Base-by-base conservation (phyloP, 2,329 filamentous ascomycete species). In the Leptographium radiaticola region DNA sequence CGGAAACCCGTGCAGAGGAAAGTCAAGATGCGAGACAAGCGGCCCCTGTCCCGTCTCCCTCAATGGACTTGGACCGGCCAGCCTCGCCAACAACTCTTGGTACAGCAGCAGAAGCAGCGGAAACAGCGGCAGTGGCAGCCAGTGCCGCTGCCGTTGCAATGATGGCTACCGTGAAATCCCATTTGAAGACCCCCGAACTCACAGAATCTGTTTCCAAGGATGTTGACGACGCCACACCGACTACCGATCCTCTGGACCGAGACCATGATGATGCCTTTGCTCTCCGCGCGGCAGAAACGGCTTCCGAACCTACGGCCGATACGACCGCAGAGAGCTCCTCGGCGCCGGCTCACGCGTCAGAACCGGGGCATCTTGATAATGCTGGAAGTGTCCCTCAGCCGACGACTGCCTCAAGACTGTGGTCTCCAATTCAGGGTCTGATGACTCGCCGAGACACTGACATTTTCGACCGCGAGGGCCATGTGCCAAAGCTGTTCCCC, bases 401-500 rank as follows among this genome's bases (percentile, higher is more conserved):
- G 12, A 13, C 34, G 34, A 10, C 34, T 36, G 12, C 34, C 12
- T 36, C 34, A 10, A 36, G 34, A 36, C 34, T 36, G 8, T 13
- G 12, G 34, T 25, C 25, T 25, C 25, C 15, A 6, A n/a, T 13
- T 31, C 61, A n/a, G 58, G 63, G 62, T 9, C 55, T 67, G 48
- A 67, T 67, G 58, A 56, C 52, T 6, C 57, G 58, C 20, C 31
- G 47, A 10, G 59, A 55, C 16, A 55, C 58, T 7, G 62, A 64
- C 20, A 59, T 64, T 6, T 63, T 62, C 44, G 62, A 63, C 16
- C 54, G 54, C 6, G 62, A 64, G n/a, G 63, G 61, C 31, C 64
- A 66, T 9, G 61, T 64, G 1, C 65, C 66, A 0, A 63, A 65
- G 53, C 61, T 68, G 31, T 61, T 68, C 10, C 62, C 63, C 0